These are phyloP conservation scores for Populus hybrid DNA, from an alignment of 441 rosid species.

Conservation along the genomic window DNA sequence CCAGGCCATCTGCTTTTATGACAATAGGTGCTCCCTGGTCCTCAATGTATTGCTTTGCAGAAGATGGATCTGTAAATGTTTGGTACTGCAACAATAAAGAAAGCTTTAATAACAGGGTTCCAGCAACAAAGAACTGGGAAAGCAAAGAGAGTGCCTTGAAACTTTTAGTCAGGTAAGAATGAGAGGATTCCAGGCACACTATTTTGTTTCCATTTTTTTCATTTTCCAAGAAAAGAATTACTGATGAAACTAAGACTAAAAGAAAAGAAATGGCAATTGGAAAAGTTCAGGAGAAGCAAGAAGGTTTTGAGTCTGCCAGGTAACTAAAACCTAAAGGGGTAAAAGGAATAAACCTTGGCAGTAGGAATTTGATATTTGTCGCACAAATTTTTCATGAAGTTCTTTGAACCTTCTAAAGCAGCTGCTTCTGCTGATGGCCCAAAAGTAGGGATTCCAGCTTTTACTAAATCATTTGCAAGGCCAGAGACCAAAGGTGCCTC, in stretches of 20 bases:
- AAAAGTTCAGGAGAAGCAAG: not conserved
- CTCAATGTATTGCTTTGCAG: conserved; percentile 66
- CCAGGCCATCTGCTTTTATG: conserved; percentile 92
- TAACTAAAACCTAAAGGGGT: not conserved
- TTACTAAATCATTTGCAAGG: conserved; percentile 64
- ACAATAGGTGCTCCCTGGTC: conserved; percentile 88
- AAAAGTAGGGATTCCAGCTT: conserved; percentile 72
- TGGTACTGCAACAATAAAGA: conserved; percentile 51
- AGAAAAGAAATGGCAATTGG: not conserved
- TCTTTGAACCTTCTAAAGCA: conserved; percentile 92
- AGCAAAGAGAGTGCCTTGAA: not conserved
- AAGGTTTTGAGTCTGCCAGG: not conserved
- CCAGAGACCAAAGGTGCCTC: conserved; percentile 94
- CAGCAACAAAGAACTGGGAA: not conserved
- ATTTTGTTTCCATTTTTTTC: not conserved
- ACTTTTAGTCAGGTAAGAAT: not conserved
- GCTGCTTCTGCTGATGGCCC: conserved; percentile 96
- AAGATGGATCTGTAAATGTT: conserved; percentile 64
- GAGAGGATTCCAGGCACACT: not conserved
- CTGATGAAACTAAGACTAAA: not conserved
- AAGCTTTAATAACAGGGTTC: not conserved
- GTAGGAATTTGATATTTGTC: conserved; percentile 85
- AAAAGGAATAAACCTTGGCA: conserved; percentile 57
- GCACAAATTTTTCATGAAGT: conserved; percentile 88
- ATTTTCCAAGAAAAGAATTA: not conserved